Evolutionary conservation across 2,329 filamentous ascomycete species (phyloP).

Genomic region (Paecilomyces niveus): DNA sequence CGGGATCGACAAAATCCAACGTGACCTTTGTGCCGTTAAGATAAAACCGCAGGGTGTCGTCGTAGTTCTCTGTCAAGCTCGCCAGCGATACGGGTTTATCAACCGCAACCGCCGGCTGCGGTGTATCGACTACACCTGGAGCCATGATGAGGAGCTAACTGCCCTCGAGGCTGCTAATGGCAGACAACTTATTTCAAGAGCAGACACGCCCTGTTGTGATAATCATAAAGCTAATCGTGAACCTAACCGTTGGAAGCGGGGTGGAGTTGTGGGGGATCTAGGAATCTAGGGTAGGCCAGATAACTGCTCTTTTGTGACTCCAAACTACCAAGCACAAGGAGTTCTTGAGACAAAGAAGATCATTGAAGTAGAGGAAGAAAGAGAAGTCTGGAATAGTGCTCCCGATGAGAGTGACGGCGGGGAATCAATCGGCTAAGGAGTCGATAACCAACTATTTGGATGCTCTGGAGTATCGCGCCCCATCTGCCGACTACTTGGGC

Average conservation of each 20-base stretch:
- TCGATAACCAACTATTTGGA: constrained; percentile 1
- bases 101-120: constrained; percentile 37
- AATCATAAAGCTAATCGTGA: background rate
- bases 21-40: constrained; percentile 88
- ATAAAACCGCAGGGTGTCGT: constrained; percentile 86
- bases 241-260: background rate
- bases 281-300: background rate
- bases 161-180: background rate
- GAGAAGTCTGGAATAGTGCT: background rate
- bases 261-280: background rate
- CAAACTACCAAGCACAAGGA: background rate
- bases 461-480: constrained; percentile 10
- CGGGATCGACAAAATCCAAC: constrained; percentile 81
- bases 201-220: background rate
- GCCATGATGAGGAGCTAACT: constrained; percentile 41
- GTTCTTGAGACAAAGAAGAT: background rate
- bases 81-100: constrained; percentile 44
- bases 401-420: constrained; percentile 4
- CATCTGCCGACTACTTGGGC: constrained; percentile 6
- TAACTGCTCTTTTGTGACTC: background rate
- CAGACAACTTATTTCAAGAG: background rate
- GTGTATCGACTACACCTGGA: constrained; percentile 47
- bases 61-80: constrained; percentile 66
- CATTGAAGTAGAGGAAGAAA: background rate
- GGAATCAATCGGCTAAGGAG: background rate